Percentiles rank a stretch among this genome's conserved stretches.
phyloP scores from a whole-genome alignment of 139 green algal species.

The Axilococcus clingmanii region DNA sequence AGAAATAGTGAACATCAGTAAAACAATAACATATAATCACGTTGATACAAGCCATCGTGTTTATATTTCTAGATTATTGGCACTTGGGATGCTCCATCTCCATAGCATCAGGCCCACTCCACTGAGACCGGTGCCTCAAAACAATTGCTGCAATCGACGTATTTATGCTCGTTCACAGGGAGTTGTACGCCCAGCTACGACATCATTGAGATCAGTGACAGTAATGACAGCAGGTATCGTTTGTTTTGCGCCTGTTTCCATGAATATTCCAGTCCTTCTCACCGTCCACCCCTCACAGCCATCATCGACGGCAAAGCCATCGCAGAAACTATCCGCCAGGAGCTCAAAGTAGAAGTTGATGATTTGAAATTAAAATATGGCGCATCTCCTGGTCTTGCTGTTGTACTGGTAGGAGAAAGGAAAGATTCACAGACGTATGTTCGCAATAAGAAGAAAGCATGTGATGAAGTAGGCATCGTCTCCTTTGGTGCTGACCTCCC shows the following conservation, averaged over 20 bases:
- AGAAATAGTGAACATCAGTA: too few species aligned
- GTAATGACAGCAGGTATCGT: constrained; percentile 3
- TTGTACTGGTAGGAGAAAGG: constrained; percentile 89
- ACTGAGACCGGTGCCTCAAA: too few species aligned
- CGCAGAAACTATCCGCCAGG: constrained; percentile 57
- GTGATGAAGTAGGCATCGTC: constrained; percentile 82
- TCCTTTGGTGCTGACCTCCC: constrained; percentile 82
- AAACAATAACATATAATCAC: too few species aligned
- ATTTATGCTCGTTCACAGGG: too few species aligned
- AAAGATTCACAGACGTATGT: constrained; percentile 98
- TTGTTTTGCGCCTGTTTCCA: not conserved
- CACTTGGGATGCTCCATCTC: too few species aligned
- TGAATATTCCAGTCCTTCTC: constrained; percentile 2
- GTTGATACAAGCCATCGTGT: too few species aligned
- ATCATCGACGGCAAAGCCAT: constrained; percentile 85
- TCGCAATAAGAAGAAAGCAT: constrained; percentile 88
- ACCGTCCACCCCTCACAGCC: too few species aligned
- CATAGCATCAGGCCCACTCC: too few species aligned
- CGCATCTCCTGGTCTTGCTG: constrained; percentile 84
- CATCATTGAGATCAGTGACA: not conserved
- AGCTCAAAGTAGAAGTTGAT: constrained; percentile 58
- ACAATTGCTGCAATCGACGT: too few species aligned
- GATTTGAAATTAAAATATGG: constrained; percentile 43
- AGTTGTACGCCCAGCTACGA: too few species aligned
- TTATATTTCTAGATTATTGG: too few species aligned